Evolutionary conservation across 495 filamentous ascomycete species (phyloP), one percentile per base, ranked within the genome.

Genomic region (Penicillium turbatum): DNA sequence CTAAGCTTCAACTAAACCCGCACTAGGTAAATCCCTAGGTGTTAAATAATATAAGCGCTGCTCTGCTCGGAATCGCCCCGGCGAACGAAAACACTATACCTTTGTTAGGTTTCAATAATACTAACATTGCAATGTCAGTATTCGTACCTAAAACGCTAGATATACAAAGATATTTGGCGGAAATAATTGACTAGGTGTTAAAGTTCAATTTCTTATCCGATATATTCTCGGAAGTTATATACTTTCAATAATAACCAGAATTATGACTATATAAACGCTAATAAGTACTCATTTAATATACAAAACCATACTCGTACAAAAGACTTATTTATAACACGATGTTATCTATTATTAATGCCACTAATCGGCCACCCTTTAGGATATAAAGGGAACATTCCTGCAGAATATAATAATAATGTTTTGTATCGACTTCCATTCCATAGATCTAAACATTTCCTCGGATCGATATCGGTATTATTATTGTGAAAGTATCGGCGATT

Each of bases 401-500:
- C 10, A 45, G 24, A 30, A 45, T 45, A 8, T 45, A 19, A 45
- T 45, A 45, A 45, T 45, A 19, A 45, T 45, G 13, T 24, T 30
- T 30, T 45, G 29, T 45, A 29, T 45, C 13, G 13, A 45, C 42
- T 15, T 45, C 42, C 5, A 45, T 29, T 15, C 42, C 11, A 45
- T 45, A 21, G 42, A 45, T 45, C 17, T 26, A 19, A 7, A 45
- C 15, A 30, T 19, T 45, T 30, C 42, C 42, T 45, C 10, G 7
- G 13, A 45, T 30, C 19, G 42, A 45, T 13, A 45, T 13, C 24
- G 42, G 42, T 45, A 45, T 45, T n/a, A 45, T 45, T 29, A 45
- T 30, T 15, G 21, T 45, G 15, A 45, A 45, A 21, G 42, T 45
- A 30, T 45, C 19, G 21, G 19, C 42, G 24, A 45, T 45, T 45